Conservation (phyloP, 495 filamentous ascomycete genomes). For the Aspergillus conjunctus region DNA sequence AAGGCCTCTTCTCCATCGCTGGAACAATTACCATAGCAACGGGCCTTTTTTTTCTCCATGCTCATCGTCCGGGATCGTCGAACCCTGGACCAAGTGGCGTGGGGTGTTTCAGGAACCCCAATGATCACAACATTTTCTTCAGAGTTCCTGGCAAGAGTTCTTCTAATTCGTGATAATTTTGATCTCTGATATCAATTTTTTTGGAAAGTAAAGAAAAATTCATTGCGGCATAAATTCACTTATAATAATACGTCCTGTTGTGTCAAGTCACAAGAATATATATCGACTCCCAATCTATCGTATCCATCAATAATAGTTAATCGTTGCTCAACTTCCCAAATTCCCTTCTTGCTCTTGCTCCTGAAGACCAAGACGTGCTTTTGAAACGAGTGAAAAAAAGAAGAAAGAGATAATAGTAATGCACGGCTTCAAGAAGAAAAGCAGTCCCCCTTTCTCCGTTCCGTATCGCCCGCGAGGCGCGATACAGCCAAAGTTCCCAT, state of each 20-base stretch:
- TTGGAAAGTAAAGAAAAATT: background rate
- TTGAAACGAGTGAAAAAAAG: background rate
- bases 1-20: background rate
- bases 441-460: constrained; percentile 8
- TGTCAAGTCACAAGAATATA: background rate
- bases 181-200: background rate
- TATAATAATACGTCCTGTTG: background rate
- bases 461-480: background rate
- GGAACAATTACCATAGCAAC: background rate
- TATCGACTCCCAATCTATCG: background rate
- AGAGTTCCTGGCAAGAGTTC: too few relatives aligned
- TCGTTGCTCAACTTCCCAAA: background rate
- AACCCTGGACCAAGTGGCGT: background rate
- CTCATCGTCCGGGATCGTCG: background rate
- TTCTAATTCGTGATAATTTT: too few relatives aligned
- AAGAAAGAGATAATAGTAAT: constrained; percentile 3
- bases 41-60: background rate
- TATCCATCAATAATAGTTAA: background rate
- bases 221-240: background rate
- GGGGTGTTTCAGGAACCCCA: background rate
- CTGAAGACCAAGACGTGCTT: too few relatives aligned
- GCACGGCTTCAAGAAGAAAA: background rate
- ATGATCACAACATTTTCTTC: background rate
- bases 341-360: background rate
- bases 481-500: background rate